These are phyloP conservation scores for Chaetomium fimeti DNA, from an alignment of 495 filamentous ascomycete genomes.

Conservation along the genomic window DNA sequence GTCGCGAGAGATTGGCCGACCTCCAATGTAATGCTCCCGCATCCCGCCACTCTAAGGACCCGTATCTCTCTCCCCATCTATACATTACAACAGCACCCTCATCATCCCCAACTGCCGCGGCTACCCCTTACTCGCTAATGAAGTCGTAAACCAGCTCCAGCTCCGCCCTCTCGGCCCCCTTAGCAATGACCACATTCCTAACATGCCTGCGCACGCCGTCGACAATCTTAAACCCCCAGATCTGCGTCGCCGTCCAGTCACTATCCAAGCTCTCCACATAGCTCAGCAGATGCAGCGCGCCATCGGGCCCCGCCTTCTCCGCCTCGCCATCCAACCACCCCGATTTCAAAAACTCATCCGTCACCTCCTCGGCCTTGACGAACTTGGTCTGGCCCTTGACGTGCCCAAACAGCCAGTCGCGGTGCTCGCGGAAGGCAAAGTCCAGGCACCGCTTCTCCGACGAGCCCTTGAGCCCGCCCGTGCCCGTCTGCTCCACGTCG, in stretches of 20 bases:
- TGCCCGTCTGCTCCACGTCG: constrained; percentile 75
- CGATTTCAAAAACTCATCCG: constrained; percentile 47
- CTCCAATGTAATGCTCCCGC: neutral
- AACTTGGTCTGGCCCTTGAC: constrained; percentile 63
- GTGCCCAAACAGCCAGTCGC: constrained; percentile 78
- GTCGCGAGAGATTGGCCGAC: neutral
- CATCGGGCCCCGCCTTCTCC: constrained; percentile 50
- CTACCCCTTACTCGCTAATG: constrained; percentile 17
- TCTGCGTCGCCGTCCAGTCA: constrained; percentile 62
- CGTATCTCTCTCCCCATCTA: neutral
- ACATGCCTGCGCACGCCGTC: constrained; percentile 64
- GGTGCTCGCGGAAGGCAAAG: constrained; percentile 65
- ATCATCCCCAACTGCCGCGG: neutral
- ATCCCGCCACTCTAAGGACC: neutral
- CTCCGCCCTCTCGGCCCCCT: constrained; percentile 59
- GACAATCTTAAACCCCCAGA: constrained; percentile 53
- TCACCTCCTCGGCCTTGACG: constrained; percentile 38
- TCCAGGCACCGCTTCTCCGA: constrained; percentile 71
- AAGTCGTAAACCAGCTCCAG: constrained; percentile 76
- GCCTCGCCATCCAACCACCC: constrained; percentile 54
- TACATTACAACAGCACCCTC: neutral
- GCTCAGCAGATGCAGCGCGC: constrained; percentile 51
- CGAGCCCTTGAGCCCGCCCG: constrained; percentile 72
- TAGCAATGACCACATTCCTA: constrained; percentile 62
- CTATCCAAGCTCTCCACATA: constrained; percentile 54